A percentile compares a stretch with the other conserved stretches of the same genome.
These are phyloP conservation scores for Mrakia blollopis DNA, from an alignment of 768 basidiomycete genomes.

Conservation along the genomic window DNA sequence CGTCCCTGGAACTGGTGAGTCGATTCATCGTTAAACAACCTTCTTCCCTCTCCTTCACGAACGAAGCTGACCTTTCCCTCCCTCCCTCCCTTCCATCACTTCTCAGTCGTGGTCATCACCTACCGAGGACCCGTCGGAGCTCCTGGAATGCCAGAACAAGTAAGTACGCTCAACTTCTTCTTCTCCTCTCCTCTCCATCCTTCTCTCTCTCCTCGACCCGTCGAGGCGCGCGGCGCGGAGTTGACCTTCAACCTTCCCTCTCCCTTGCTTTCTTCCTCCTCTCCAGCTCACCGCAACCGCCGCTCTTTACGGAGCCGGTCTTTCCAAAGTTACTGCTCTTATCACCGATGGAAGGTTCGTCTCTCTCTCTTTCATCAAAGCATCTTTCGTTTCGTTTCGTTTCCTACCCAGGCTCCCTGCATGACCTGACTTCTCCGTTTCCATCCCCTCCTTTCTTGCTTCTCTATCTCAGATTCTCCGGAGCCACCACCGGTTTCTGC, in stretches of 20 bases:
- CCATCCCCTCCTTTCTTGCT: not conserved
- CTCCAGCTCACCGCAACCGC: slow-evolving; percentile 62
- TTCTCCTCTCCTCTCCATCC: slow-evolving; percentile 25
- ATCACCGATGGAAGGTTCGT: slow-evolving; percentile 71
- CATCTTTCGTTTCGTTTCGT: not conserved
- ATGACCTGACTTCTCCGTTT: too few relatives aligned
- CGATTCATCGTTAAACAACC: not conserved
- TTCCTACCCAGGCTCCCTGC: too few relatives aligned
- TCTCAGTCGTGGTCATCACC: slow-evolving; percentile 65
- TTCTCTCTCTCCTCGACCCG: slow-evolving; percentile 16
- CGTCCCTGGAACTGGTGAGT: slow-evolving; percentile 1
- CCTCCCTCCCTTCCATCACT: not conserved
- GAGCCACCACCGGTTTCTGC: slow-evolving; percentile 66
- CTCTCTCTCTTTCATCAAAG: not conserved
- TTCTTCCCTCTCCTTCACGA: not conserved
- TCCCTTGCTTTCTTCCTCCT: not conserved
- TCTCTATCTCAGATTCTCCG: slow-evolving; percentile 55
- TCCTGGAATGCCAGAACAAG: slow-evolving; percentile 87
- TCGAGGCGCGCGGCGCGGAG: not conserved
- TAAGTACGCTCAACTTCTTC: not conserved
- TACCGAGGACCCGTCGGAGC: slow-evolving; percentile 87
- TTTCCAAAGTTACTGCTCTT: slow-evolving; percentile 69
- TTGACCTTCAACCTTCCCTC: not conserved
- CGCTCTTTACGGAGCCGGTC: slow-evolving; percentile 69
- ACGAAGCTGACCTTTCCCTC: not conserved